Base-by-base conservation (phyloP, 441 rosid genomes). In the Lepidium campestre region DNA sequence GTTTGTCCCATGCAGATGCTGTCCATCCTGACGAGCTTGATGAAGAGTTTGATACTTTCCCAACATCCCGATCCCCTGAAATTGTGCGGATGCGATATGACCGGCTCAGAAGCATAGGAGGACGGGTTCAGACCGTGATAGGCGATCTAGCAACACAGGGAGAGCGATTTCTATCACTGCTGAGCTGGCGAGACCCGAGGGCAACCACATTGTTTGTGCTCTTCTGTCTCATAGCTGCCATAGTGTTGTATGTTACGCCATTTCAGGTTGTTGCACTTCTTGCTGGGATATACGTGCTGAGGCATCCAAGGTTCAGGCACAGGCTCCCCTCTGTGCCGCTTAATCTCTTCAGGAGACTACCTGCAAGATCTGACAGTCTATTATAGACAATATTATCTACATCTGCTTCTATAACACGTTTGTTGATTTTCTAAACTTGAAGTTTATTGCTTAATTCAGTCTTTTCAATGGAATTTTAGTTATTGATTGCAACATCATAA, bases 111-210 rank as follows among this genome's bases (percentile, higher is more conserved):
- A 82, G 94, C 70, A 82, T 89, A 17, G 89, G 84, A 0, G 92
- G 97, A 46, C 80, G 94, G 52, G 87, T 86, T 47, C 91, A 88
- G 73, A 84, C 86, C 0, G 86, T 85, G 23, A 82, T 82, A 1
- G 94, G 92, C 1, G 97, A 89, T 78, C 64, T 91, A 19, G 96
- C 94, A 0, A 87, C 89, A 2, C 96, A 89, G 62, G 96, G 96
- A 60, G 92, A 91, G 74, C 77, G 97, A 55, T 73, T 89, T 11
- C 82, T 81, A 53, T 77, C 88, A 7, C 72, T 89, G 32, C 81
- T 91, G 25, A 86, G 96, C 83, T 91, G 96, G 96, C 66, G 94
- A 67, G 97, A 91, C 77, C 94, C 92, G 0, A 86, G 96, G 79
- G 97, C 93, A 11, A 89, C 94, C 39, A 80, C 90, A 18, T 70